These are phyloP conservation scores for Grammothele lineata DNA, from an alignment of 768 basidiomycete species.

Conservation along the genomic window DNA sequence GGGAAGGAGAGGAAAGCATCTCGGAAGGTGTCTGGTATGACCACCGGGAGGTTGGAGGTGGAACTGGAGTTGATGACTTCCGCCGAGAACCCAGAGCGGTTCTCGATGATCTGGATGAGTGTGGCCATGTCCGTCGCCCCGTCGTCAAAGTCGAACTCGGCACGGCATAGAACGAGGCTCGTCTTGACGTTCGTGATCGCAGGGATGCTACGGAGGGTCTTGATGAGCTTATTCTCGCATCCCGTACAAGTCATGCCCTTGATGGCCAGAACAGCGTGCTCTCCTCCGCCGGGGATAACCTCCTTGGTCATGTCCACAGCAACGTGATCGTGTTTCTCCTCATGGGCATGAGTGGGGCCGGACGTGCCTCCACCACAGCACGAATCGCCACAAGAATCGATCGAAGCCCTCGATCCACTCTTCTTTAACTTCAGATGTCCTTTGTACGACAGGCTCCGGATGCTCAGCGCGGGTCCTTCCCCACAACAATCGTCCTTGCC, in stretches of 20 bases:
- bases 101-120: slow-evolving; percentile 22
- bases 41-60: slow-evolving; percentile 14
- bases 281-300: neutral
- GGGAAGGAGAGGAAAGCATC: slow-evolving; percentile 12
- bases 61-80: slow-evolving; percentile 18
- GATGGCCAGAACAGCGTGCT: slow-evolving; percentile 22
- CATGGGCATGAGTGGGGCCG: neutral
- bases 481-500: slow-evolving; percentile 15
- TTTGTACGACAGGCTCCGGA: slow-evolving; percentile 6
- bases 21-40: slow-evolving; percentile 1
- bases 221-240: slow-evolving; percentile 28
- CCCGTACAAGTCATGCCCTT: slow-evolving; percentile 29
- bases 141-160: slow-evolving; percentile 26
- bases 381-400: slow-evolving; percentile 12
- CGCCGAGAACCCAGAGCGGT: slow-evolving; percentile 24
- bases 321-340: slow-evolving; percentile 7
- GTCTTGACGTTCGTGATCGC: slow-evolving; percentile 25
- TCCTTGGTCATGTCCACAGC: slow-evolving; percentile 12
- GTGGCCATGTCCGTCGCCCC: slow-evolving; percentile 13
- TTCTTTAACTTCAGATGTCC: neutral
- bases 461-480: slow-evolving; percentile 1
- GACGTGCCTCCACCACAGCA: slow-evolving; percentile 8
- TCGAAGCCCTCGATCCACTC: slow-evolving; percentile 5
- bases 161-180: slow-evolving; percentile 25
- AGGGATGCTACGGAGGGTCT: slow-evolving; percentile 16